Evolutionary conservation across 78 protist genomes (phyloP).

Genomic region (Anaeramoeba ignava): DNA sequence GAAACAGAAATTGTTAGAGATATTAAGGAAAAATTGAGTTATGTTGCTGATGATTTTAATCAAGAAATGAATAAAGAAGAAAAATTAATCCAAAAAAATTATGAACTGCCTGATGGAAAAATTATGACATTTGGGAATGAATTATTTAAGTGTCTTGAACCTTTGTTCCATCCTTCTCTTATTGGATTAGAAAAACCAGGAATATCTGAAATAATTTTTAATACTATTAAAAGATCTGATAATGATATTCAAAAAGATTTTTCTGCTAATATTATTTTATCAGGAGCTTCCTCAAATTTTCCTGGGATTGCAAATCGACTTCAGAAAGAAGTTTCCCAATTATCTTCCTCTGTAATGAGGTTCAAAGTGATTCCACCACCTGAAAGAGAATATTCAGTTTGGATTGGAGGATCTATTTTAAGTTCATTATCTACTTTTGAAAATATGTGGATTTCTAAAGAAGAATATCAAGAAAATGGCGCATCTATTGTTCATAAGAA

Average conservation of each 20-base stretch:
- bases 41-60: not conserved
- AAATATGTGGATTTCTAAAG: not conserved
- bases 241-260: not conserved
- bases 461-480: too few species aligned
- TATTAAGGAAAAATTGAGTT: not conserved
- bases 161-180: not conserved
- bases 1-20: too few species aligned
- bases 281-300: not conserved
- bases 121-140: not conserved
- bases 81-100: too few species aligned
- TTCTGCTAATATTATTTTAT: not conserved
- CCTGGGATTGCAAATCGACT: not conserved
- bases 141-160: not conserved
- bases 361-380: not conserved
- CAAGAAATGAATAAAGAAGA: not conserved
- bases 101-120: too few species aligned
- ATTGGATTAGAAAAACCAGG: not conserved
- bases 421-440: not conserved
- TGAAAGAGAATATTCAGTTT: not conserved
- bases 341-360: not conserved
- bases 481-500: too few species aligned
- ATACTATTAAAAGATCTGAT: not conserved
- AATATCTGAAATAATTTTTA: not conserved
- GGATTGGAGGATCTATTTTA: not conserved
- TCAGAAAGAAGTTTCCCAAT: not conserved